phyloP scores from a whole-genome alignment of 1,284 basidiomycete species.

The Trichosporon asahii region DNA sequence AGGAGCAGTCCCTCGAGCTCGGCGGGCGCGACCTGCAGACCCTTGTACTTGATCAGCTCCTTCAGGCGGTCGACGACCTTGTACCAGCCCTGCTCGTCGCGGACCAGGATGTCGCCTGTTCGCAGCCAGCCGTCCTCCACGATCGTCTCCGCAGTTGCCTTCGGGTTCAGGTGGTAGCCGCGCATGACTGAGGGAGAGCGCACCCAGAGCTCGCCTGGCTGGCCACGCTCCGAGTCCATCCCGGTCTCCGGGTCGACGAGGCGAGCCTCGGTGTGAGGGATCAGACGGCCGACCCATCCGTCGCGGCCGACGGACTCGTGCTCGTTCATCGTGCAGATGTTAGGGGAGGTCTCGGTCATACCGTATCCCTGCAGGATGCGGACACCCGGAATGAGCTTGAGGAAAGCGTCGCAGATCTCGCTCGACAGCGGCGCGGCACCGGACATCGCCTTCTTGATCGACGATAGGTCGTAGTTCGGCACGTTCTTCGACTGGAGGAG shows the following conservation, averaged over 20 bases:
- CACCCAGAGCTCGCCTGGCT: conserved; percentile 75
- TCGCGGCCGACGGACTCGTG: conserved; percentile 45
- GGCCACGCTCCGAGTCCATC: conserved; percentile 55
- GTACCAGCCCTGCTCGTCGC: conserved; percentile 61
- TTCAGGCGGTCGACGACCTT: conserved; percentile 57
- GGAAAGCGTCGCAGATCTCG: conserved; percentile 38
- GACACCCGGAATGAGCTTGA: conserved; percentile 26
- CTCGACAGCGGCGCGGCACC: conserved; percentile 77
- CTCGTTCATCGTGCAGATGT: conserved; percentile 32
- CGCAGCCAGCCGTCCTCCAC: conserved; percentile 67
- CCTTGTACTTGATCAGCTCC: conserved; percentile 74
- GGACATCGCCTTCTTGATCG: conserved; percentile 62
- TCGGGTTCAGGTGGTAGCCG: conserved; percentile 62
- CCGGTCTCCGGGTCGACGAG: conserved; percentile 57
- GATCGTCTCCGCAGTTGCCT: conserved; percentile 64
- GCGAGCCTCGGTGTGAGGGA: conserved; percentile 74
- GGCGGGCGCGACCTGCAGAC: conserved; percentile 68
- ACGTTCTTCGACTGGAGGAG: conserved; percentile 57
- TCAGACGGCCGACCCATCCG: conserved; percentile 66
- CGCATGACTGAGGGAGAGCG: conserved; percentile 77
- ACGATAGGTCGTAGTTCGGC: conserved; percentile 65
- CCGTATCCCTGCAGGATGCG: conserved; percentile 50
- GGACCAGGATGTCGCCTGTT: conserved; percentile 70
- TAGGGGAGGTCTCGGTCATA: conserved; percentile 55
- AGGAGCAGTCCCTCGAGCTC: conserved; percentile 73